Conservation (phyloP, 768 basidiomycete genomes). For the Suillus cothurnatus region DNA sequence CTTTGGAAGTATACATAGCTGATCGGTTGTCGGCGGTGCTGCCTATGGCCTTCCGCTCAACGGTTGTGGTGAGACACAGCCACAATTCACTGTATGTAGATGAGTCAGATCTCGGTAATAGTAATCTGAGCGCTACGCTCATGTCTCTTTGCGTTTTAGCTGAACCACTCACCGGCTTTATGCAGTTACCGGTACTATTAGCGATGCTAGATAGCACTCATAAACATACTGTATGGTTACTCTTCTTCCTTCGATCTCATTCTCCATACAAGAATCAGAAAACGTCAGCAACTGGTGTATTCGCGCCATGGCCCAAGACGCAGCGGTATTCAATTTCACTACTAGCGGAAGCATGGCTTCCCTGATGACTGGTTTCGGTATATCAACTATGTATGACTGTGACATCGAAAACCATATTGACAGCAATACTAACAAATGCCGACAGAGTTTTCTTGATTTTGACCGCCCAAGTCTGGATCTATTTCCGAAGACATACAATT, state of each 20-base stretch:
- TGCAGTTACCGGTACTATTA: background rate
- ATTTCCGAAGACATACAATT: background rate
- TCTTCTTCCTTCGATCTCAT: background rate
- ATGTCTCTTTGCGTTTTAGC: background rate
- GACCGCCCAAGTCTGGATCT: slow-evolving; percentile 2
- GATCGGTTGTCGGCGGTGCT: too few relatives aligned
- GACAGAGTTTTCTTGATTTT: background rate
- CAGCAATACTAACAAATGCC: background rate
- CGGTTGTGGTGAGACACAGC: too few relatives aligned
- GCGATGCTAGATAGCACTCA: background rate
- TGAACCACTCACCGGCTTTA: background rate
- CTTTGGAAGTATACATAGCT: too few relatives aligned
- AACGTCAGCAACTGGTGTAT: background rate
- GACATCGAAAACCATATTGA: too few relatives aligned
- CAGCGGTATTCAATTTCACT: background rate
- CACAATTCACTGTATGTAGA: too few relatives aligned
- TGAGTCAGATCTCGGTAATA: too few relatives aligned
- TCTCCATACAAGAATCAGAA: background rate
- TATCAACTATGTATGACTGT: background rate
- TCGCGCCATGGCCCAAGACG: background rate
- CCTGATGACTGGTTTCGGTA: slow-evolving; percentile 2
- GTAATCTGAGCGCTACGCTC: background rate
- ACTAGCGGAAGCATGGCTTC: too few relatives aligned
- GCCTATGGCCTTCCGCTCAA: too few relatives aligned
- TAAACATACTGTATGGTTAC: too few relatives aligned